Evolutionary conservation across 768 basidiomycete species (phyloP), one percentile per base, ranked within the genome.

Genomic region (Hypholoma sublateritium): DNA sequence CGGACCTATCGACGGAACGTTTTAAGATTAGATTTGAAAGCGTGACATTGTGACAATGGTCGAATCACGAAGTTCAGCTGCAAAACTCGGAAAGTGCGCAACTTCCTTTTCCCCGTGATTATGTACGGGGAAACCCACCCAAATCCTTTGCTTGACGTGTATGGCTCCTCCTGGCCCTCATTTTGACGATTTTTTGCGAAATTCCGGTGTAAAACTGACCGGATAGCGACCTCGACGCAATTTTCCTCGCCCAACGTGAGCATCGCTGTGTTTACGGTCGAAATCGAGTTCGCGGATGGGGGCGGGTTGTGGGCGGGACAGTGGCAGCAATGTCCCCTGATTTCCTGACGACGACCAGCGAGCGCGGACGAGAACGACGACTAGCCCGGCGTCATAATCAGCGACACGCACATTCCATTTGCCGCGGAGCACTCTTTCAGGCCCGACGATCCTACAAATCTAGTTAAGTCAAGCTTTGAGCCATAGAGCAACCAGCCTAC

Each of bases 391-490:
- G 52, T n/a, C 56, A 36, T 46, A 46, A 42, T 24, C 53, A 43
- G 41, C 50, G 45, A 58, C 17, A 3, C 44, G 24, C 35, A 25
- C 36, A n/a, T 28, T 45, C 47, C 11, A 3, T n/a, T 51, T 44
- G 35, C 43, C 59, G 32, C 13, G 28, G 25, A 21, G 56, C 46
- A 58, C 59, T 55, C 44, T 59, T 68, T 67, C 52, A 67, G 67
- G 65, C 58, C 24, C 24, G 55, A 67, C 55, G 58, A 62, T 56
- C 43, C 58, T 60, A 59, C 64, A 52, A 63, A 59, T 65, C 64
- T 64, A 62, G 60, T 58, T 45, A 50, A 58, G 35, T 45, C 57
- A 50, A 41, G 35, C 35, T 44, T 53, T 17, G 54, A 58, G 60
- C 60, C 50, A 36, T 47, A 25, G 32, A n/a, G 25, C 49, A 24